phyloP scores from a whole-genome alignment of 179 eudicot genomes.

The Beta macrorhiza region DNA sequence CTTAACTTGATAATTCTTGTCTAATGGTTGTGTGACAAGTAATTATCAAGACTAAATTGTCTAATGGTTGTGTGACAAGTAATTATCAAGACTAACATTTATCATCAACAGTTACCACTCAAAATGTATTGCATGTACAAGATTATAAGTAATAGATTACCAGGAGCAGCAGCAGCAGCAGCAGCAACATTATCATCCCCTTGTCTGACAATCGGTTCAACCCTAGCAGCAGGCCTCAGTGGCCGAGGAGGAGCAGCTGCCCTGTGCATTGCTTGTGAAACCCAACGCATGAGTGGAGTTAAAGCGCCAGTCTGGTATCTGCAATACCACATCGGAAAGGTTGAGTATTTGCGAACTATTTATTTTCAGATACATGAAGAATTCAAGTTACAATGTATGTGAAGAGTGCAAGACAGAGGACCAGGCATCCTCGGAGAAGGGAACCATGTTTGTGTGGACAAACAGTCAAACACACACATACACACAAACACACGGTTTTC shows the following conservation, averaged over 20 bases:
- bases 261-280: constrained; percentile 91
- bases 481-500: background rate
- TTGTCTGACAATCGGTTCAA: constrained; percentile 51
- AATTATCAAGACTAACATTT: background rate
- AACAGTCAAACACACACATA: background rate
- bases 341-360: constrained; percentile 7
- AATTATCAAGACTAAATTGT: no score
- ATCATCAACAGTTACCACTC: background rate
- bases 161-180: constrained; percentile 38
- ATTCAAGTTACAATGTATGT: background rate
- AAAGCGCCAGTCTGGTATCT: constrained; percentile 99
- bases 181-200: constrained; percentile 58
- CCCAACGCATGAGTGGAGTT: constrained; percentile 84
- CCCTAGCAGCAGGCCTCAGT: constrained; percentile 73
- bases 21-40: background rate
- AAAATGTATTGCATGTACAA: background rate
- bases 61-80: background rate
- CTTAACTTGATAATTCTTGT: background rate
- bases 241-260: constrained; percentile 96
- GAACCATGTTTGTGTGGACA: background rate
- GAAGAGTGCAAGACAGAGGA: background rate
- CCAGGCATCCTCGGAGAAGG: background rate
- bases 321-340: constrained; percentile 29
- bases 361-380: background rate
- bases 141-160: constrained; percentile 28